Base-by-base conservation (phyloP, 208 protist species). In the Crithidia brevicula region DNA sequence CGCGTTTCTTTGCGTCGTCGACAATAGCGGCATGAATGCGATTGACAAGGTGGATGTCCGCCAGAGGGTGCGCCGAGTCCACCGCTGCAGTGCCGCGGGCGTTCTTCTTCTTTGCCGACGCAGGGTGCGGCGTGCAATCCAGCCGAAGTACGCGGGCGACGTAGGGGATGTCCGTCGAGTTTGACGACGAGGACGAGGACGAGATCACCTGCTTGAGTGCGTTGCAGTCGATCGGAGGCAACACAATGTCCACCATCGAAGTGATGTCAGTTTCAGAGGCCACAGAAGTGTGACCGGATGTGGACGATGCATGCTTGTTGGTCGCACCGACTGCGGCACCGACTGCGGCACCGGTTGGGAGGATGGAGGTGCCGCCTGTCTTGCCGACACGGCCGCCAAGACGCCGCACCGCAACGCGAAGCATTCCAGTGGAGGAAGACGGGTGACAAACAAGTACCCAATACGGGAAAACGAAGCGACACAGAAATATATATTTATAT, bases 21-120 rank as follows among this genome's bases (percentile, higher is more conserved):
- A 76, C 25, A 20, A 76, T 53, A 13, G 70, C 61, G n/a, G 61
- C 70, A 47, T 76, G 70, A 38, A 76, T 76, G 62, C 70, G 70
- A 47, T 76, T 76, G 20, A 76, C 62, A 38, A 76, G 54, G 4
- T 60, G 36, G 30, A 76, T 59, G 25, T 76, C 70, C 3, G 70
- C 52, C 30, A 76, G 70, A 6, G 59, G 59, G 34, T 76, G 62
- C 30, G 36, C 46, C 62, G 51, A 30, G 22, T 51, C 60, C 0
- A 43, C 42, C 28, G 38, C 40, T 3, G 42, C 13, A 1, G n/a
- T 31, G 25, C 27, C 49, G 8, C 49, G 15, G 11, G 6, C 31
- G 27, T 59, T 59, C 31, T 3, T 46, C 22, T 20, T 34, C 53
- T 45, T 59, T 2, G 15, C 31, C 6, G 22, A 33, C 2, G 40